A percentile compares a stretch with the other conserved stretches of the same genome.
Evolutionary conservation across 495 filamentous ascomycete genomes (phyloP).

Genomic region (Aspergillus egyptiacus): DNA sequence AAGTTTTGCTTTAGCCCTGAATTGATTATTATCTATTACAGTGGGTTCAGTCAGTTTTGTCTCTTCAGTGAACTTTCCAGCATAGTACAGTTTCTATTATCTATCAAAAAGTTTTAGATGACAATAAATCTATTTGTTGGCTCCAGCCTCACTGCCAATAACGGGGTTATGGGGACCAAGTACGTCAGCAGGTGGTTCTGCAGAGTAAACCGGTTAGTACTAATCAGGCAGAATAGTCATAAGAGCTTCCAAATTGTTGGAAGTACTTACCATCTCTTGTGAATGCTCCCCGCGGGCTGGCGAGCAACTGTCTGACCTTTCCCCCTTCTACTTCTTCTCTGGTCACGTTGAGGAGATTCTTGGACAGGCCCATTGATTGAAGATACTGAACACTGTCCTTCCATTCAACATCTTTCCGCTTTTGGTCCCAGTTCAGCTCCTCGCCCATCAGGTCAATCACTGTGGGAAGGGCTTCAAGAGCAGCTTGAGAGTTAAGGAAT

Average conservation of each 20-base stretch:
- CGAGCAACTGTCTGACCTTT: conserved; percentile 62
- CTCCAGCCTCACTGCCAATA: conserved; percentile 30
- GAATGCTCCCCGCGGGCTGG: conserved; percentile 64
- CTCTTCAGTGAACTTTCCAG: background rate
- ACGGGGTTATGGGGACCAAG: conserved; percentile 35
- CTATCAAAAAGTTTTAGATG: conserved; percentile 29
- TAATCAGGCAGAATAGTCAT: no score
- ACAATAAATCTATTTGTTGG: conserved; percentile 41
- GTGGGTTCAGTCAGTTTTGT: no score
- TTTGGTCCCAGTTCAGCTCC: conserved; percentile 76
- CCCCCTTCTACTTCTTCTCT: conserved; percentile 75
- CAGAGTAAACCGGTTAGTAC: conserved; percentile 21
- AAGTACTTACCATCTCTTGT: conserved; percentile 59
- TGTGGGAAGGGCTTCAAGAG: conserved; percentile 78
- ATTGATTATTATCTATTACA: no score
- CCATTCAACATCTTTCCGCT: conserved; percentile 79
- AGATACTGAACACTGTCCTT: conserved; percentile 71
- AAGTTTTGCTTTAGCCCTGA: no score
- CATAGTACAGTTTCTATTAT: conserved; percentile 25
- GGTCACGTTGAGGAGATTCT: conserved; percentile 63
- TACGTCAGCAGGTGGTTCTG: conserved; percentile 55
- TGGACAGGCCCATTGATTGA: conserved; percentile 80
- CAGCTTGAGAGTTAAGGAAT: conserved; percentile 93
- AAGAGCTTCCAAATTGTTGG: background rate
- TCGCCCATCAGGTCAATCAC: conserved; percentile 92